phyloP scores from a whole-genome alignment of 2,329 filamentous ascomycete genomes.

The Trichoderma semiorbis region DNA sequence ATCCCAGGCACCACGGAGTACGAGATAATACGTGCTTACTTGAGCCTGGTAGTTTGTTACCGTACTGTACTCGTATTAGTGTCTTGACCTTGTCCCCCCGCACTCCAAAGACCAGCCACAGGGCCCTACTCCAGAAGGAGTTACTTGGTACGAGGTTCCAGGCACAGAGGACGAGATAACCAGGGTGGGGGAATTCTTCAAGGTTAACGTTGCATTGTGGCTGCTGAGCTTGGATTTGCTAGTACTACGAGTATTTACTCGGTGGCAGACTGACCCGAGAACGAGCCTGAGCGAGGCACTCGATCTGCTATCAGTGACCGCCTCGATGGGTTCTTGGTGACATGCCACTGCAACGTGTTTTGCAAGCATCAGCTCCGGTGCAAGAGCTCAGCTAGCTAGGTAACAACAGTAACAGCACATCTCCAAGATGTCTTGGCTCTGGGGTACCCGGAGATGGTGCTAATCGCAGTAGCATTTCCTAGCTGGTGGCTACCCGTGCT shows the following conservation, averaged over 20 bases:
- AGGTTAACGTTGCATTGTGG: constrained; percentile 8
- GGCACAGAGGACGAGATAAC: background rate
- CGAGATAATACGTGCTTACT: background rate
- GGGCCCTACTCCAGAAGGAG: background rate
- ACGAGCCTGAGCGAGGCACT: background rate
- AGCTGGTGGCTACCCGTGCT: background rate
- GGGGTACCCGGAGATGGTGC: background rate
- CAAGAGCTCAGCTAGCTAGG: background rate
- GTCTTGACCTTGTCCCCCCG: background rate
- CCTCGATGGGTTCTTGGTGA: background rate
- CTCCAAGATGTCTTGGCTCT: background rate
- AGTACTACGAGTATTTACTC: background rate
- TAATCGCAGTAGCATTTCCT: background rate
- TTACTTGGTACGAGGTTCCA: background rate
- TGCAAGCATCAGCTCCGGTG: background rate
- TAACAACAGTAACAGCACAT: background rate
- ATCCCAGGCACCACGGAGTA: background rate
- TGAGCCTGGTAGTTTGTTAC: background rate
- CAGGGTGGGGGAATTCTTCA: background rate
- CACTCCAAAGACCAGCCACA: background rate
- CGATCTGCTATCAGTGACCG: background rate
- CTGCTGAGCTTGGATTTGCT: background rate
- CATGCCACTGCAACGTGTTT: background rate
- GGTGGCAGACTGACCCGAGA: background rate
- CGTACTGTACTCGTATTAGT: background rate